Evolutionary conservation across 192 early-diverging fungal genomes (phyloP), one percentile per base, ranked within the genome.

Genomic region (Linnemannia exigua): DNA sequence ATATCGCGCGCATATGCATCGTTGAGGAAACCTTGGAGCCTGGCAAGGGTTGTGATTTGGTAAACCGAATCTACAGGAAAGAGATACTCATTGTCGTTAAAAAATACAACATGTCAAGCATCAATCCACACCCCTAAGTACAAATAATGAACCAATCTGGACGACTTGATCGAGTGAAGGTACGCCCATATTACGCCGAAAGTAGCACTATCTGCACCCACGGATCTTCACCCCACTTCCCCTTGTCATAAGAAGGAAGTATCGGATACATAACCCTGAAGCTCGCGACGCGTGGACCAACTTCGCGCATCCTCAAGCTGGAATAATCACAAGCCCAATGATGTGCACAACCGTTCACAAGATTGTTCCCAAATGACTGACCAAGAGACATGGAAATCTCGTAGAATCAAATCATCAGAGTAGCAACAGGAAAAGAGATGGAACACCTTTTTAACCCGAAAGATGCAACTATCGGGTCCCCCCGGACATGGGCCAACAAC

Each of bases 351-450:
- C 74, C 74, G n/a, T 75, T 75, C 74, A 75, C 61, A 75, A 75
- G 74, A 75, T 75, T 75, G 74, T 67, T 67, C 74, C 74, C 74
- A 75, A 67, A 12, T 66, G 74, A 25, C 74, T 75, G 44, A 75
- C 74, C 54, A 75, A 75, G 74, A 75, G 44, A 75, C 12, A 67
- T 75, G 63, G 74, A 58, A 67, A 47, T 75, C 44, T 58, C 74
- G 44, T 75, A 25, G 14, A 74, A 58, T 74, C 72, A 74, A 52
- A 74, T 25, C 72, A 58, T 74, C 50, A 58, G 51, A 74, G 51
- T 50, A 74, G 72, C 52, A 58, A 58, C 46, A 44, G 50, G 72
- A 51, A 74, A 74, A 74, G 72, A 74, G 72, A 31, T 58, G 72
- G 72, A 74, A 37, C 48, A 50, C 72, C 33, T 20, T 74, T 58